phyloP scores from a whole-genome alignment of 805 yeast species.

The Metschnikowia santaceciliae region DNA sequence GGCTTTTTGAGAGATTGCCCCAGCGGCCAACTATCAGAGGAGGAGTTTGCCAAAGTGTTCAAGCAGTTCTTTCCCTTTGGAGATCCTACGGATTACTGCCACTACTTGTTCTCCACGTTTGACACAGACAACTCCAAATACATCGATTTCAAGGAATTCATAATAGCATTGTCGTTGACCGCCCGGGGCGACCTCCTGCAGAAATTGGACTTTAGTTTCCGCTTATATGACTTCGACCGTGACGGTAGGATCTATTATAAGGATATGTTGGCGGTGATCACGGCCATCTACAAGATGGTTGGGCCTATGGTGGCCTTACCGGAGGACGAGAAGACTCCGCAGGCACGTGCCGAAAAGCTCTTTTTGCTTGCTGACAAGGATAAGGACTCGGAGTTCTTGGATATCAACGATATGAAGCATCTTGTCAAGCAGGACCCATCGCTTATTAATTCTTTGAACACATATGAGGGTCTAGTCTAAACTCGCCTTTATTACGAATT shows the following conservation, averaged over 20 bases:
- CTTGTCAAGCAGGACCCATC: constrained; percentile 77
- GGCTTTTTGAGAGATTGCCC: constrained; percentile 95
- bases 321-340: constrained; percentile 91
- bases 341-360: constrained; percentile 75
- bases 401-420: constrained; percentile 79
- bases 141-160: constrained; percentile 90
- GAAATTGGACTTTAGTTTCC: constrained; percentile 85
- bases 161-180: constrained; percentile 79
- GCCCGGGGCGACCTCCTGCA: constrained; percentile 83
- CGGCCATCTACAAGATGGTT: constrained; percentile 89
- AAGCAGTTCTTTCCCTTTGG: constrained; percentile 98
- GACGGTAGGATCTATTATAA: constrained; percentile 72
- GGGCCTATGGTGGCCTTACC: constrained; percentile 89
- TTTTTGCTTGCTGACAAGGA: constrained; percentile 72
- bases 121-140: constrained; percentile 77
- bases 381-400: constrained; percentile 56
- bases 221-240: constrained; percentile 75
- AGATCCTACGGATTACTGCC: constrained; percentile 88
- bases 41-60: constrained; percentile 87
- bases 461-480: constrained; percentile 76
- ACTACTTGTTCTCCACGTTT: constrained; percentile 81
- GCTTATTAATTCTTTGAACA: constrained; percentile 67
- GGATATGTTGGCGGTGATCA: constrained; percentile 76
- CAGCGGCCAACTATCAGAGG: constrained; percentile 76
- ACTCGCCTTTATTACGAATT: background rate